Evolutionary conservation across 768 basidiomycete genomes (phyloP).

Genomic region (Agaricus subrufescens): DNA sequence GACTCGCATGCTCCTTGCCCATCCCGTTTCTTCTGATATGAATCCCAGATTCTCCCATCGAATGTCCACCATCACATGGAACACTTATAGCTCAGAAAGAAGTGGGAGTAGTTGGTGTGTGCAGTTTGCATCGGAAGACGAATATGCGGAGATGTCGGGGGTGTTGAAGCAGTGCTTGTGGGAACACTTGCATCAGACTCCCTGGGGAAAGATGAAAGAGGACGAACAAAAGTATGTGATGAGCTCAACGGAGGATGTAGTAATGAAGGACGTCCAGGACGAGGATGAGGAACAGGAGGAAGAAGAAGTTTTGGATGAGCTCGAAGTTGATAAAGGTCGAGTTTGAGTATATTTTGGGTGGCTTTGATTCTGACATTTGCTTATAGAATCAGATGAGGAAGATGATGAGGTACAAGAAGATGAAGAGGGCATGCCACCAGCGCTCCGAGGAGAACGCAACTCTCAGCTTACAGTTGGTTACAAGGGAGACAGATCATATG

Average conservation of each 20-base stretch:
- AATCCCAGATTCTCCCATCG: slow-evolving; percentile 64
- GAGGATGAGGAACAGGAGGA: slow-evolving; percentile 75
- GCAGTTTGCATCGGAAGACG: slow-evolving; percentile 52
- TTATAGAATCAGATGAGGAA: slow-evolving; percentile 37
- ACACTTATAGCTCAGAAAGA: slow-evolving; percentile 53
- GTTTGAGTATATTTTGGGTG: not conserved
- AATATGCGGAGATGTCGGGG: slow-evolving; percentile 55
- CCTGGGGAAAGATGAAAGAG: slow-evolving; percentile 79
- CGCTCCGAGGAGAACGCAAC: slow-evolving; percentile 63
- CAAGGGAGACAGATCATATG: slow-evolving; percentile 92
- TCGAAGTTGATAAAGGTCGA: slow-evolving; percentile 61
- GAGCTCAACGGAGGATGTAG: slow-evolving; percentile 79
- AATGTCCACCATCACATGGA: slow-evolving; percentile 84
- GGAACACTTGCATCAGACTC: slow-evolving; percentile 69
- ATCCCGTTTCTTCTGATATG: slow-evolving; percentile 62
- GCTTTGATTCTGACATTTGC: not conserved
- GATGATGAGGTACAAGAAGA: slow-evolving; percentile 42
- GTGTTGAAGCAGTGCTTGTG: slow-evolving; percentile 71
- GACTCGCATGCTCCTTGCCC: slow-evolving; percentile 49
- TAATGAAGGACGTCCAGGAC: slow-evolving; percentile 64
- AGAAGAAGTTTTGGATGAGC: slow-evolving; percentile 66
- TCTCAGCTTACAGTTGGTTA: slow-evolving; percentile 91
- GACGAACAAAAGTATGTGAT: slow-evolving; percentile 88
- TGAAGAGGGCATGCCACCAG: slow-evolving; percentile 34
- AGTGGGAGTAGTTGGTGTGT: slow-evolving; percentile 79